These are phyloP conservation scores for Pascua sp. DNA, from an alignment of 1,284 basidiomycete genomes.

Conservation along the genomic window DNA sequence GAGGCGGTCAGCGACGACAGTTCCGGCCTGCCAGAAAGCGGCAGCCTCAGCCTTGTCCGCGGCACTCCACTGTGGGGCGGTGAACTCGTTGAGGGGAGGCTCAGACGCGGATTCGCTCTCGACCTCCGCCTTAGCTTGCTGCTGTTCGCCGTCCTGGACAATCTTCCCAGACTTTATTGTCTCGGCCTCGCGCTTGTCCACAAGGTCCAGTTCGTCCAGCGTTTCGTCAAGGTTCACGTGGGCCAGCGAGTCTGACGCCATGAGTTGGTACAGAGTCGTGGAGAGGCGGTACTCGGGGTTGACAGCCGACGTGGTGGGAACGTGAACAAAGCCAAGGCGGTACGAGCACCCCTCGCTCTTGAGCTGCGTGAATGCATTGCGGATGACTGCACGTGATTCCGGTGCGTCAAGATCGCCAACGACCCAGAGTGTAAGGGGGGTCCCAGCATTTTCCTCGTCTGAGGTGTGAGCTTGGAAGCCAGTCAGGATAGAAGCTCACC, in stretches of 20 bases:
- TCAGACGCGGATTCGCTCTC: too few species aligned
- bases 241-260: constrained; percentile 25
- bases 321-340: constrained; percentile 50
- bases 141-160: neutral
- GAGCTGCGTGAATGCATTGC: constrained; percentile 62
- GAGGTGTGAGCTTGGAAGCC: neutral
- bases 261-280: constrained; percentile 40
- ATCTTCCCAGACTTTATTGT: constrained; percentile 4
- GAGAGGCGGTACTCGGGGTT: constrained; percentile 30
- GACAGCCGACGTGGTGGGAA: constrained; percentile 19
- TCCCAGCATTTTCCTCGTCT: constrained; percentile 15
- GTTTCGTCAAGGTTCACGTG: constrained; percentile 29
- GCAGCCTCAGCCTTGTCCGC: constrained; percentile 32
- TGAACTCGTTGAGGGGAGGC: constrained; percentile 17
- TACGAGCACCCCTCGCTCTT: constrained; percentile 29
- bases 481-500: constrained; percentile 51
- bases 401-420: constrained; percentile 73
- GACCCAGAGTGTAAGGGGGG: constrained; percentile 60
- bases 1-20: constrained; percentile 42
- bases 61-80: constrained; percentile 20
- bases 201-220: constrained; percentile 31
- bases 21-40: constrained; percentile 40
- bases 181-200: constrained; percentile 14
- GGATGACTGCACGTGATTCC: constrained; percentile 59
- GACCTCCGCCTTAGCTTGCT: neutral